These are phyloP conservation scores for Pisolithus marmoratus DNA, from an alignment of 768 basidiomycete species.

Conservation along the genomic window DNA sequence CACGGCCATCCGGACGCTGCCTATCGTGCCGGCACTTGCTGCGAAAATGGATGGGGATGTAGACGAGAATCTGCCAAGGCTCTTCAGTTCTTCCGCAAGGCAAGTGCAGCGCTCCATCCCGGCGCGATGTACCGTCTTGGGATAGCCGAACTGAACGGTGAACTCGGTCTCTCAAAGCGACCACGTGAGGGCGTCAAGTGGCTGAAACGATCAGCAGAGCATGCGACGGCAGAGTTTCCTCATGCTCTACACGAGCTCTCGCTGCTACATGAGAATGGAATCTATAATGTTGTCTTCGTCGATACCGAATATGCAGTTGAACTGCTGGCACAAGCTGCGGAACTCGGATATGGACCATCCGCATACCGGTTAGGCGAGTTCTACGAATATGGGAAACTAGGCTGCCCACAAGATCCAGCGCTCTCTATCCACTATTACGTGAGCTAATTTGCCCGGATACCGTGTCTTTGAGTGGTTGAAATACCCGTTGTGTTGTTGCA, in stretches of 20 bases:
- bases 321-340: slow-evolving; percentile 89
- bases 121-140: slow-evolving; percentile 97
- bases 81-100: slow-evolving; percentile 89
- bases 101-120: slow-evolving; percentile 84
- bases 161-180: slow-evolving; percentile 77
- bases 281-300: slow-evolving; percentile 95
- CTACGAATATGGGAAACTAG: slow-evolving; percentile 99
- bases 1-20: slow-evolving; percentile 95
- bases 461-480: slow-evolving; percentile 1
- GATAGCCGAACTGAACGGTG: slow-evolving; percentile 93
- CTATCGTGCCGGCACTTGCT: slow-evolving; percentile 94
- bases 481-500: slow-evolving; percentile 25
- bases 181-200: slow-evolving; percentile 98
- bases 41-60: slow-evolving; percentile 99
- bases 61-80: slow-evolving; percentile 89
- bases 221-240: slow-evolving; percentile 91
- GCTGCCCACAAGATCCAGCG: slow-evolving; percentile 95
- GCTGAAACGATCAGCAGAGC: slow-evolving; percentile 95
- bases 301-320: slow-evolving; percentile 95
- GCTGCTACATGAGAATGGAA: slow-evolving; percentile 91
- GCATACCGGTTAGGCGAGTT: slow-evolving; percentile 96
- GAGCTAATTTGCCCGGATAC: slow-evolving; percentile 22
- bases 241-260: slow-evolving; percentile 95
- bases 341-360: slow-evolving; percentile 93
- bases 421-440: slow-evolving; percentile 99